phyloP scores from a whole-genome alignment of 352 stramenopile genomes.

The Pythium graminicola region DNA sequence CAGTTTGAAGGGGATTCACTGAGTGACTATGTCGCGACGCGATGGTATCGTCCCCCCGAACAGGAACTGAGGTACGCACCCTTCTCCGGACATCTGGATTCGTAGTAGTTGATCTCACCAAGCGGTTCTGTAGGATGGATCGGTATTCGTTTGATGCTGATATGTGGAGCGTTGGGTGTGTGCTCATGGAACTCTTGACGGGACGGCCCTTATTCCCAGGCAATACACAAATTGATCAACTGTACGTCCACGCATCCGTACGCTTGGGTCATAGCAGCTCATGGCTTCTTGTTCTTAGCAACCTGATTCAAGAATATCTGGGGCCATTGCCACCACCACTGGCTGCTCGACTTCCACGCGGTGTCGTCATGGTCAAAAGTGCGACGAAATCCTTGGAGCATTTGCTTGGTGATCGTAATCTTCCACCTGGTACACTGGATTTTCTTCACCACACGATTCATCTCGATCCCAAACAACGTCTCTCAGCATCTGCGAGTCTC shows the following conservation, averaged over 20 bases:
- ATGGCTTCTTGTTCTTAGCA: constrained; percentile 32
- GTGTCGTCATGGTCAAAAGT: constrained; percentile 30
- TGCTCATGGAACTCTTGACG: constrained; percentile 68
- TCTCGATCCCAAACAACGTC: constrained; percentile 48
- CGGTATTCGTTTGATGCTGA: constrained; percentile 79
- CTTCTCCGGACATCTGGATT: not conserved
- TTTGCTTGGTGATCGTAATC: constrained; percentile 30
- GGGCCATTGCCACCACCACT: constrained; percentile 44
- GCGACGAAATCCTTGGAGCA: constrained; percentile 41
- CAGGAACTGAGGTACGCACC: constrained; percentile 58
- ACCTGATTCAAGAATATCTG: constrained; percentile 65
- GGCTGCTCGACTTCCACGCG: constrained; percentile 44
- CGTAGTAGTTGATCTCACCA: not conserved
- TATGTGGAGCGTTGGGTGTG: constrained; percentile 76
- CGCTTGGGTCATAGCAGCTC: too few species aligned
- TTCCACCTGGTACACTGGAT: constrained; percentile 59
- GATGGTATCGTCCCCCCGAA: constrained; percentile 78
- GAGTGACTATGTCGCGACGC: constrained; percentile 73
- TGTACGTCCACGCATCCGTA: too few species aligned
- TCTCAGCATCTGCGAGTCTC: constrained; percentile 46
- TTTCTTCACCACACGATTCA: constrained; percentile 58
- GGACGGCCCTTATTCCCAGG: constrained; percentile 70
- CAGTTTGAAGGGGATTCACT: constrained; percentile 74
- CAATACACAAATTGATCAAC: constrained; percentile 72
- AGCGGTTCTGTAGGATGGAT: constrained; percentile 36